Evolutionary conservation across 2,329 filamentous ascomycete species (phyloP).

Genomic region (Arthrobotrys entomopaga): DNA sequence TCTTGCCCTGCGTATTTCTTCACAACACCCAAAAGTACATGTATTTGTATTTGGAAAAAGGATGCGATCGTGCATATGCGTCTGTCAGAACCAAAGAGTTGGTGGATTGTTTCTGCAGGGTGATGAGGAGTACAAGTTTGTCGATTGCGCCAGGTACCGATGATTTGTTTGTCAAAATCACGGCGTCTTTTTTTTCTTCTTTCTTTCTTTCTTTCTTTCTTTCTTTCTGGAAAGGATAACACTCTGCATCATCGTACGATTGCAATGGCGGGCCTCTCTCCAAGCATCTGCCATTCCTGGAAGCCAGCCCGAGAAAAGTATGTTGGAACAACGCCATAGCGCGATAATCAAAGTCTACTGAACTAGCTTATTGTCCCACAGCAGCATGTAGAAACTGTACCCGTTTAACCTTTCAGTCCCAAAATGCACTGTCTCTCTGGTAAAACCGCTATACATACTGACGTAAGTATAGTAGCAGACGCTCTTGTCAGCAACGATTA

Average conservation of each 20-base stretch:
- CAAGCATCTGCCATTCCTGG: constrained; percentile 44
- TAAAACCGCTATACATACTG: constrained; percentile 14
- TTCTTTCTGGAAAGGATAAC: neutral
- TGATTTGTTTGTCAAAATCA: constrained; percentile 27
- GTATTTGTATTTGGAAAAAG: constrained; percentile 7
- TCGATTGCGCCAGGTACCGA: constrained; percentile 29
- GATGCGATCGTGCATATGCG: constrained; percentile 25
- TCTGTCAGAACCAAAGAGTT: constrained; percentile 27
- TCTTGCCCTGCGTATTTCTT: constrained; percentile 10
- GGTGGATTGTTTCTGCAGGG: neutral
- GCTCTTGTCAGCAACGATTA: constrained; percentile 43
- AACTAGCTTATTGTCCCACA: constrained; percentile 39
- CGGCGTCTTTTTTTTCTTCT: constrained; percentile 3
- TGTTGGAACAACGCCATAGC: constrained; percentile 17
- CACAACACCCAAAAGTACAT: neutral
- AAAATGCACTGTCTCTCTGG: constrained; percentile 9
- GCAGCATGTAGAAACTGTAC: constrained; percentile 25
- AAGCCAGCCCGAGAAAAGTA: constrained; percentile 44
- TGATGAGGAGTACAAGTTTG: constrained; percentile 15
- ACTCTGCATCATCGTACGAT: constrained; percentile 3
- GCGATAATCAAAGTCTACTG: constrained; percentile 3
- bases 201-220: neutral
- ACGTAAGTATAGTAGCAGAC: constrained; percentile 14
- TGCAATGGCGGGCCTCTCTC: constrained; percentile 35
- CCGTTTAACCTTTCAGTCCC: constrained; percentile 18